Evolutionary conservation across 148 eudicot species (phyloP).

Genomic region (Suaeda aralocaspica): DNA sequence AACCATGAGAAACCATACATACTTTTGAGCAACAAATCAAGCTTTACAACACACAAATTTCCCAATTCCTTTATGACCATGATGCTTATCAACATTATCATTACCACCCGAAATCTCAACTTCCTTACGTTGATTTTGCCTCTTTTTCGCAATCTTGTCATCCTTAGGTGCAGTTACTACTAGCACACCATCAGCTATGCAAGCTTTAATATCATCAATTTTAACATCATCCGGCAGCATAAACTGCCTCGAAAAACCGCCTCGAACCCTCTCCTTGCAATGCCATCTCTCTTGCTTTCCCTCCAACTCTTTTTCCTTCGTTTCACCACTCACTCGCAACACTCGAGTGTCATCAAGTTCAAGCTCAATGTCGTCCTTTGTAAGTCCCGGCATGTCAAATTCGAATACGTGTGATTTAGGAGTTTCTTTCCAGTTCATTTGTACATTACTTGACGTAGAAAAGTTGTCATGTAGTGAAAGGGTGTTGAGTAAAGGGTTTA

Average conservation of each 20-base stretch:
- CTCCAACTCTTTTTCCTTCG: neutral
- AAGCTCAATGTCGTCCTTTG: slow-evolving; percentile 30
- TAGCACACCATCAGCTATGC: neutral
- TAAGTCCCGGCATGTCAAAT: slow-evolving; percentile 36
- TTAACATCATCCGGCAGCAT: neutral
- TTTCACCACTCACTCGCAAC: neutral
- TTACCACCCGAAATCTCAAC: neutral
- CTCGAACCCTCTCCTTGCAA: slow-evolving; percentile 1
- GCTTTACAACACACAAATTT: slow-evolving; percentile 5
- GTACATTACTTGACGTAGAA: neutral
- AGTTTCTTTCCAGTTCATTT: slow-evolving; percentile 23
- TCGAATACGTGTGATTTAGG: slow-evolving; percentile 28
- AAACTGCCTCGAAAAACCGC: slow-evolving; percentile 2
- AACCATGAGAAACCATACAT: no score
- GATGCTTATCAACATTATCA: neutral
- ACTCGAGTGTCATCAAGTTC: slow-evolving; percentile 23
- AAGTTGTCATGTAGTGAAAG: neutral
- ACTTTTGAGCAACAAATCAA: no score
- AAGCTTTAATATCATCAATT: slow-evolving; percentile 3
- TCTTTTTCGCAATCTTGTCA: neutral
- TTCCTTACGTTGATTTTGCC: neutral
- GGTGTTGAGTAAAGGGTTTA: neutral
- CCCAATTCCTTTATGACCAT: neutral
- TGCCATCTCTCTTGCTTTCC: slow-evolving; percentile 2
- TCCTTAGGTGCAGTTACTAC: slow-evolving; percentile 4